Base-by-base conservation (phyloP, 2,329 filamentous ascomycete genomes). In the Ascochyta fabae region DNA sequence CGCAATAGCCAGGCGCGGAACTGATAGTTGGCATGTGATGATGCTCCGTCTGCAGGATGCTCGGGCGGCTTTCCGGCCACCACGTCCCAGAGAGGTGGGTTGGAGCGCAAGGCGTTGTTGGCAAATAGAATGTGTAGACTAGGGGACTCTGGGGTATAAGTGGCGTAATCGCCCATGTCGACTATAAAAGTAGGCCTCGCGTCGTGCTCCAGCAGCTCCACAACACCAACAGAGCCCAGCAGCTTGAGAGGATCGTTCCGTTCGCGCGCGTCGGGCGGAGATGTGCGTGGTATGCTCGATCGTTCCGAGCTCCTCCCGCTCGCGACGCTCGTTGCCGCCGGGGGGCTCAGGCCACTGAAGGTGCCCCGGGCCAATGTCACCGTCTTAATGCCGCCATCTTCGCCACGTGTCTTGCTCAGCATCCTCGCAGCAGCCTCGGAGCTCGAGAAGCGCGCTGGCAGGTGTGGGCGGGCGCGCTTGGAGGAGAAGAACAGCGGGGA, bases 201-300 rank as follows among this genome's bases (percentile, higher is more conserved):
- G 70, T 95, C 91, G 62, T 89, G 84, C 68, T 94, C 90, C 36
- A 95, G 75, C 35, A 94, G 77, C 71, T 94, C 91, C 19, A 88
- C 76, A 9, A 91, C 82, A 23, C 88, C 87, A 47, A 92, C 80
- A 24, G 83, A 83, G 38, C 84, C 84, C 4, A 93, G 79, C 46
- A 86, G 77, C 47, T 86, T 81, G 40, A 85, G 60, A 5, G 80
- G 79, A 2, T 84, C 79, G 1, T 78, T 73, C 49, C 79, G 75
- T 6, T 78, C 74, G 58, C 79, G 70, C 58, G 78, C 73, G 52
- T 86, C 86, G 8, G 84, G 81, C 48, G 82, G 87, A 39, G 77
- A 70, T 26, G 79, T 71, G 12, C 67, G 78, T 13, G 82, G 74
- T n/a, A 79, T 73, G 12, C 79, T 81, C n/a, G 80, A 77, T 33